A percentile compares a stretch with the other conserved stretches of the same genome.
phyloP scores from a whole-genome alignment of 176 grass and related monocot genomes.

The Musa troglodytarum region DNA sequence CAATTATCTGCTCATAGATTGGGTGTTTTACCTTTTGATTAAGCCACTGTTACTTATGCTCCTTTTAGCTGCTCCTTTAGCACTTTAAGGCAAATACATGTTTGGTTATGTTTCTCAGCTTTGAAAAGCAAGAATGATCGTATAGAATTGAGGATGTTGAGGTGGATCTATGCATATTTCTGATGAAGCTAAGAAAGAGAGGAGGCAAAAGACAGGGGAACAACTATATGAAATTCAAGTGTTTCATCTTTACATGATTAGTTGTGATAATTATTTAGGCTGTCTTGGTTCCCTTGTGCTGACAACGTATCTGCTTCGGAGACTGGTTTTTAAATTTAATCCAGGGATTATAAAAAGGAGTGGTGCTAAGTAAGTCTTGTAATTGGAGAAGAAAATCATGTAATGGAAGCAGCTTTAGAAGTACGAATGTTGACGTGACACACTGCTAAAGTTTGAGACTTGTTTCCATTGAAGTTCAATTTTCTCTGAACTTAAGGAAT shows the following conservation, averaged over 20 bases:
- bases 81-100: background rate
- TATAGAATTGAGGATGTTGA: background rate
- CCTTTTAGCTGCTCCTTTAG: background rate
- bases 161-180: background rate
- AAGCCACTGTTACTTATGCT: background rate
- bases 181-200: background rate
- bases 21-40: background rate
- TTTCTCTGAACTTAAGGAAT: background rate
- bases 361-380: too few species aligned
- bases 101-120: background rate
- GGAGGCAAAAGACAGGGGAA: background rate
- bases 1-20: background rate
- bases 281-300: background rate
- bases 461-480: background rate
- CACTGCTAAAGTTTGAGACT: too few species aligned
- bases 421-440: too few species aligned
- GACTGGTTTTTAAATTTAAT: too few species aligned
- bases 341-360: too few species aligned
- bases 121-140: background rate
- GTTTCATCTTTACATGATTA: background rate
- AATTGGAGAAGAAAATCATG: too few species aligned
- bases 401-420: too few species aligned
- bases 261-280: background rate
- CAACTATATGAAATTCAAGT: background rate
- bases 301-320: too few species aligned